Base-by-base conservation (phyloP, 2,329 filamentous ascomycete species). In the Scortechinia acanthostroma region DNA sequence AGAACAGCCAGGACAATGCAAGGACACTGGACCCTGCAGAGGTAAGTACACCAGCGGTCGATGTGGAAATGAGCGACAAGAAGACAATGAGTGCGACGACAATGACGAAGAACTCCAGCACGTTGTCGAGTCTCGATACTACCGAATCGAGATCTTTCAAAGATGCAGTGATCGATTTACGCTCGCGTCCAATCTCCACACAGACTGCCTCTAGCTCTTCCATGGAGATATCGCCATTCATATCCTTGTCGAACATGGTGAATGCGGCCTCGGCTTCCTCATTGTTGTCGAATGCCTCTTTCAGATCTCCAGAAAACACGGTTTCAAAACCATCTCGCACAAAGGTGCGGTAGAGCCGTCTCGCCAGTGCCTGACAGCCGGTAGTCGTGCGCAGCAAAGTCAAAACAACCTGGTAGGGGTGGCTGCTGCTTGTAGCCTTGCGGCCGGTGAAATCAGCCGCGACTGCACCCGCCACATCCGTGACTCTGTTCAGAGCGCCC, bases 141-240 rank as follows among this genome's bases (percentile, higher is more conserved):
- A 97, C 91, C 0, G 88, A 94, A 63, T 97, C 91, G 13, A 97
- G 70, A 66, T 97, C 91, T 64, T 96, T 96, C 48, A 97, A 71
- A 0, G 91, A 95, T 1, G 91, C 91, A 0, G 90, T 91, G 53
- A 97, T 96, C 4, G 90, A 89, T 62, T 96, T 97, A 58, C 91
- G 87, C 68, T 97, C 91, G 15, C 91, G 80, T 25, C 91, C 90
- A 51, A 96, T 93, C 58, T 97, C 91, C 44, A 95, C 91, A 63
- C 89, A 95, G 20, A 94, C 90, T 19, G 88, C 81, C 62, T 96
- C 91, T 19, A 97, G 77, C 60, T 96, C 91, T 56, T 95, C 89
- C 78, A 95, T 90, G 1, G 88, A 94, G 43, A 96, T 95, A 56
- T 97, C 91, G 3, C 91, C 91, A 51, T 97, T 97, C 69, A 96